phyloP scores from a whole-genome alignment of 73 alveolate species.

The Halteria grandinella region DNA sequence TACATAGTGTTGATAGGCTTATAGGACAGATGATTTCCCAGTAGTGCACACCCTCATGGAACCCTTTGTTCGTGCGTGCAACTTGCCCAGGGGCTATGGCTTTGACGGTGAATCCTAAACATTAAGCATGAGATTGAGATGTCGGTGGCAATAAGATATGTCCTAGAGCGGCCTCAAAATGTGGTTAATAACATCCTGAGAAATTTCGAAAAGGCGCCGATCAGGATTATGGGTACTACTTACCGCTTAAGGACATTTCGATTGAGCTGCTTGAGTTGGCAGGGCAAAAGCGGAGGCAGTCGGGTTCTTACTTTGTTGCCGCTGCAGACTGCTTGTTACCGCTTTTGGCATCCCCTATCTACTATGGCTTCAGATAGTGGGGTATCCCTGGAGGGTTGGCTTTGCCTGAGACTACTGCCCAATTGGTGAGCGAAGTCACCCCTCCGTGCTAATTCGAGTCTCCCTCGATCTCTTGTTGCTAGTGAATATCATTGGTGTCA shows the following conservation, averaged over 20 bases:
- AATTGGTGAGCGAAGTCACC: too few species aligned
- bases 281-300: slow-evolving; percentile 44
- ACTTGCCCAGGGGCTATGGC: slow-evolving; percentile 10
- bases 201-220: too few species aligned
- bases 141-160: too few species aligned
- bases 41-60: slow-evolving; percentile 75
- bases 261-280: slow-evolving; percentile 21
- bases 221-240: too few species aligned
- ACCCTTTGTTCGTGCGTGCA: slow-evolving; percentile 53
- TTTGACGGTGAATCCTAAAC: slow-evolving; percentile 32
- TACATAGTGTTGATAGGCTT: slow-evolving; percentile 38
- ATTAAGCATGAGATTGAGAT: background rate
- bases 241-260: slow-evolving; percentile 46
- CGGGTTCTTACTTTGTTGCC: slow-evolving; percentile 50
- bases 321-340: too few species aligned
- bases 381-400: slow-evolving; percentile 41
- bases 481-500: too few species aligned
- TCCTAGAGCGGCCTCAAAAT: too few species aligned
- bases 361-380: slow-evolving; percentile 20
- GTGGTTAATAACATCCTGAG: too few species aligned
- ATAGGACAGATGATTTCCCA: slow-evolving; percentile 79
- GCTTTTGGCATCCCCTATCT: slow-evolving; percentile 4
- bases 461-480: slow-evolving; percentile 21
- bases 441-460: too few species aligned
- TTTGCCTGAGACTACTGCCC: too few species aligned